phyloP scores from a whole-genome alignment of 2,329 filamentous ascomycete genomes.

The Penicillium sp. region DNA sequence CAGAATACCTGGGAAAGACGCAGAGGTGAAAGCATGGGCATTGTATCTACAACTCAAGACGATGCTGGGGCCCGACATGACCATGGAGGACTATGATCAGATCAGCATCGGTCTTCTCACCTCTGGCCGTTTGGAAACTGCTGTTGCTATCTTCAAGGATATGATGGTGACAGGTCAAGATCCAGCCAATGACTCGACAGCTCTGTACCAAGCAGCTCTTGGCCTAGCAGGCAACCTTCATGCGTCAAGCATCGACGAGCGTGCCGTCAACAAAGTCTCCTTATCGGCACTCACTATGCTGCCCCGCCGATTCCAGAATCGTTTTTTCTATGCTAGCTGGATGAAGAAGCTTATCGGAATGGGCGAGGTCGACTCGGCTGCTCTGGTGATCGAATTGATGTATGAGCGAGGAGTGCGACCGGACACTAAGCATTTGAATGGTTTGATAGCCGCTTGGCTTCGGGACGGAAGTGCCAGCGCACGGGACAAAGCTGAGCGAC shows the following conservation, averaged over 20 bases:
- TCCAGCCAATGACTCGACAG: constrained; percentile 43
- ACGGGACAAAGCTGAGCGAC: constrained; percentile 61
- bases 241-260: constrained; percentile 40
- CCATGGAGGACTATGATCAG: constrained; percentile 72
- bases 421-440: constrained; percentile 75
- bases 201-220: constrained; percentile 45
- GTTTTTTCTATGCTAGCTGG: constrained; percentile 86
- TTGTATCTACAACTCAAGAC: constrained; percentile 65
- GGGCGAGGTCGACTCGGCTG: constrained; percentile 67
- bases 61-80: constrained; percentile 60
- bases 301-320: constrained; percentile 60
- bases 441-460: constrained; percentile 75
- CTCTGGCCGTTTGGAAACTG: constrained; percentile 62
- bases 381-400: constrained; percentile 73
- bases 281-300: constrained; percentile 52
- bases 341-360: constrained; percentile 77
- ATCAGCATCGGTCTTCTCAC: constrained; percentile 70
- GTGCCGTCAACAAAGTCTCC: constrained; percentile 49
- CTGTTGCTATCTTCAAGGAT: constrained; percentile 76
- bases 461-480: constrained; percentile 58
- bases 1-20: constrained; percentile 48
- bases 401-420: constrained; percentile 65
- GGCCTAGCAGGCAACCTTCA: constrained; percentile 43
- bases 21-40: constrained; percentile 63
- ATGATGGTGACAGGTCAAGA: constrained; percentile 71